Evolutionary conservation across 2,329 filamentous ascomycete genomes (phyloP).

Genomic region (Hypoxylon sp.): DNA sequence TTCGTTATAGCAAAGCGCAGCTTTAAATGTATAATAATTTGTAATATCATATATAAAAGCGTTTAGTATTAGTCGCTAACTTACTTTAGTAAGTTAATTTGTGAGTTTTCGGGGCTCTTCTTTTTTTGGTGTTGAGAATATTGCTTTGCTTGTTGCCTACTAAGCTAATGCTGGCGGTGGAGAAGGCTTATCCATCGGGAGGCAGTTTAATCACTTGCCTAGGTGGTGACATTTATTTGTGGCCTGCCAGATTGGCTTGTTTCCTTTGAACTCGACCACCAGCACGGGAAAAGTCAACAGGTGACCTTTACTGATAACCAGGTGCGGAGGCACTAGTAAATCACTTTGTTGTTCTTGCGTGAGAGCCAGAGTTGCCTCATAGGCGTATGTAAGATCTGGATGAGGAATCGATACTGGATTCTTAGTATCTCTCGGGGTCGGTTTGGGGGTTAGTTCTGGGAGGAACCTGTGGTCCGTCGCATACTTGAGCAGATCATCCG

Average conservation of each 20-base stretch:
- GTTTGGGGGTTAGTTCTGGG: background rate
- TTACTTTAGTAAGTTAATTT: too few relatives aligned
- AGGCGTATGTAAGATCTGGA: background rate
- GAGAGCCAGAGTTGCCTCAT: background rate
- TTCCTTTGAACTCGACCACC: background rate
- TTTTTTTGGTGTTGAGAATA: too few relatives aligned
- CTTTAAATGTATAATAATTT: too few relatives aligned
- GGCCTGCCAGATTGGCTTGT: conserved; percentile 2
- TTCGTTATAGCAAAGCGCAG: too few relatives aligned
- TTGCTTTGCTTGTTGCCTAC: too few relatives aligned
- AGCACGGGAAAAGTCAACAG: background rate
- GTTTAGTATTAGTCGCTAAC: too few relatives aligned
- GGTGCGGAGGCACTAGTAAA: background rate
- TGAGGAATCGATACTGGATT: background rate
- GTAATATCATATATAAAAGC: too few relatives aligned
- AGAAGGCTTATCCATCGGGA: too few relatives aligned
- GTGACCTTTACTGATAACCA: background rate
- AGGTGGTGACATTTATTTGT: conserved; percentile 7
- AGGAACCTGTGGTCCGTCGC: background rate
- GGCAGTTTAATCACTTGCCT: too few relatives aligned
- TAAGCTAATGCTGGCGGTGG: too few relatives aligned
- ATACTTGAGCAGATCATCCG: background rate
- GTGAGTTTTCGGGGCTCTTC: too few relatives aligned
- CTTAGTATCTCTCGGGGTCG: too few relatives aligned
- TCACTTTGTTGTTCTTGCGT: background rate